A percentile compares a stretch with the other conserved stretches of the same genome.
phyloP scores from a whole-genome alignment of 495 filamentous ascomycete species.

The Tuber microsphaerosporum region DNA sequence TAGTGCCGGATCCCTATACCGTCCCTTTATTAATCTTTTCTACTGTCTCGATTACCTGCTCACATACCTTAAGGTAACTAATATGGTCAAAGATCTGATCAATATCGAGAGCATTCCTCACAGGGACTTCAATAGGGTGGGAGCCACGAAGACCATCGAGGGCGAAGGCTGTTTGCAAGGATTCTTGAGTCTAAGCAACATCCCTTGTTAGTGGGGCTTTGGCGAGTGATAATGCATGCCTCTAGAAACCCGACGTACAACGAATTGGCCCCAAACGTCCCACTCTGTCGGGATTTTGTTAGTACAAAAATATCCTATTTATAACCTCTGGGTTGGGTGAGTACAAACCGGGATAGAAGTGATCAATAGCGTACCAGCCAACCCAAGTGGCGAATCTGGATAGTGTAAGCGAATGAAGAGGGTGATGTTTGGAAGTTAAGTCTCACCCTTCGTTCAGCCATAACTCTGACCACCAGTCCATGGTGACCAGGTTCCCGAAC shows the following conservation, averaged over 20 bases:
- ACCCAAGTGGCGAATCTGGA: conserved; percentile 88
- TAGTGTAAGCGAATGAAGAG: background rate
- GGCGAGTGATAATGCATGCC: conserved; percentile 49
- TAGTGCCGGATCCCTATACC: conserved; percentile 68
- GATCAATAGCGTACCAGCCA: conserved; percentile 85
- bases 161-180: conserved; percentile 79
- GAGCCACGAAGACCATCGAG: conserved; percentile 83
- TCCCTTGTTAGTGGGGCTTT: conserved; percentile 34
- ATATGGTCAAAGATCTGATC: conserved; percentile 96
- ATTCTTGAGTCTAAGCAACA: conserved; percentile 58
- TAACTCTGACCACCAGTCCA: conserved; percentile 88
- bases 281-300: conserved; percentile 53
- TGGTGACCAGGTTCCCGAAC: conserved; percentile 94
- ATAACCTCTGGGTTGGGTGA: conserved; percentile 7
- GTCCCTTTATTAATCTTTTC: background rate
- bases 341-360: conserved; percentile 67
- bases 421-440: background rate
- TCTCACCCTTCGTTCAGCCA: conserved; percentile 75
- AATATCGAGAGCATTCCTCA: conserved; percentile 80
- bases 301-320: conserved; percentile 16
- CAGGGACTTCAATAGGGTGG: conserved; percentile 90
- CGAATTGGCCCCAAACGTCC: conserved; percentile 93
- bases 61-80: conserved; percentile 89
- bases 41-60: conserved; percentile 50
- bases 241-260: conserved; percentile 57